Base-by-base conservation (phyloP, 140 eudicot species). In the Ambrosia hybrid region DNA sequence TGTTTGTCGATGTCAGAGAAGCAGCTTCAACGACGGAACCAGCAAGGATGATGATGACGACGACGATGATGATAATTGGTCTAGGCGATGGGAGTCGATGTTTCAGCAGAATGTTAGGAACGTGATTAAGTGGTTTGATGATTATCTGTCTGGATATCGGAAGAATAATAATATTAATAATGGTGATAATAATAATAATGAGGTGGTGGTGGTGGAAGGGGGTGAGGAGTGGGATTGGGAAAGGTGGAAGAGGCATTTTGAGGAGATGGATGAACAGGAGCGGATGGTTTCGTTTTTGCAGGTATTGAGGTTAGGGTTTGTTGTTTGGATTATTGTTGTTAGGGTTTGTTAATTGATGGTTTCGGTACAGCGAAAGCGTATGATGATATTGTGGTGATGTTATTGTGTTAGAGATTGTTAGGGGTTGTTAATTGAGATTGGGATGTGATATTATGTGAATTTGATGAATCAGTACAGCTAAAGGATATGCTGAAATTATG, bases 211-310 rank as follows among this genome's bases (percentile, higher is more conserved):
- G 36, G 70, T n/a, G 45, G 71, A 76, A 65, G 70, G 36, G 15
- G 79, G 51, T 13, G 68, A 63, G 2, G 68, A 37, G 15, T 37
- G 96, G 97, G 86, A 91, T 83, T 95, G 99, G 99, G 94, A 88
- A 46, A 57, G 96, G 62, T 95, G 99, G 99, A 79, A 56, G 79
- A 80, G 72, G 82, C 97, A 95, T 82, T 95, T 95, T 46, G 46
- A 10, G 0, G 92, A 86, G 72, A 78, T 91, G 52, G 97, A 95
- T 74, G 95, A 88, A 4, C 95, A 91, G 73, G 97, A 91, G 59
- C 87, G 86, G 2, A 26, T 86, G 49, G 85, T 91, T 65, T 83
- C 86, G 1, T 16, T 86, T 41, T 77, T 95, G 76, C 79, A 95
- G 97, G 99, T 93, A 68, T 69, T 26, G 48, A 6, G 48, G 0